Conservation (phyloP, 495 filamentous ascomycete species). For the Choiromyces venosus region DNA sequence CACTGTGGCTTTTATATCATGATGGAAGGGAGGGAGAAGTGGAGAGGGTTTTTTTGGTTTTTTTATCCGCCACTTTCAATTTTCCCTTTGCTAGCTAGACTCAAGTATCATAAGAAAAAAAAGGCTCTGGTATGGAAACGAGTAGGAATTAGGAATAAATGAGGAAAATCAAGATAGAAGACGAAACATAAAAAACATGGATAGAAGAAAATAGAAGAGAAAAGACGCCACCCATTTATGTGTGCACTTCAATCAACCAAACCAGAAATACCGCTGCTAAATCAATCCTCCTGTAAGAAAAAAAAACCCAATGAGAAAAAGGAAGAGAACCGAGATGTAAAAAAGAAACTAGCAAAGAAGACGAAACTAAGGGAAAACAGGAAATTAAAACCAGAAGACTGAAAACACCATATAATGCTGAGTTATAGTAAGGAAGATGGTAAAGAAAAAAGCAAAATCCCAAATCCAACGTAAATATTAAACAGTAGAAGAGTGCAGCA, state of each 20-base stretch:
- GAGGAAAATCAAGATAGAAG: not conserved
- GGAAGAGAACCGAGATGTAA: not conserved
- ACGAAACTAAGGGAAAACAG: not conserved
- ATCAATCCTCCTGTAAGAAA: not conserved
- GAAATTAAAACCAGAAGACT: not conserved
- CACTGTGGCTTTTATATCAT: not conserved
- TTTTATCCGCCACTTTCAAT: conserved; percentile 2
- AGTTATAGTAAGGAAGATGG: not conserved
- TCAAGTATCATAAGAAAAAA: not conserved
- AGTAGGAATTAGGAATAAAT: too few species aligned
- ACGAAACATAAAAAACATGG: not conserved
- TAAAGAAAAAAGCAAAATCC: not conserved
- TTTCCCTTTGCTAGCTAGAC: conserved; percentile 2
- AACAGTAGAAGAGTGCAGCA: not conserved
- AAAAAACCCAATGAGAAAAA: not conserved
- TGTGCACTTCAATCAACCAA: not conserved
- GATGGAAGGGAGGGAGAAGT: not conserved
- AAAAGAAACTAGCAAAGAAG: not conserved
- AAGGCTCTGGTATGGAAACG: not conserved
- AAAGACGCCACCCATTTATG: conserved; percentile 1
- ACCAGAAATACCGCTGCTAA: not conserved
- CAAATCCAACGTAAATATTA: not conserved
- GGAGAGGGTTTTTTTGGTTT: not conserved
- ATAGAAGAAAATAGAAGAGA: not conserved
- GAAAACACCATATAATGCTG: not conserved